Evolutionary conservation across 2,329 filamentous ascomycete species (phyloP).

Genomic region (Fusarium compactum): DNA sequence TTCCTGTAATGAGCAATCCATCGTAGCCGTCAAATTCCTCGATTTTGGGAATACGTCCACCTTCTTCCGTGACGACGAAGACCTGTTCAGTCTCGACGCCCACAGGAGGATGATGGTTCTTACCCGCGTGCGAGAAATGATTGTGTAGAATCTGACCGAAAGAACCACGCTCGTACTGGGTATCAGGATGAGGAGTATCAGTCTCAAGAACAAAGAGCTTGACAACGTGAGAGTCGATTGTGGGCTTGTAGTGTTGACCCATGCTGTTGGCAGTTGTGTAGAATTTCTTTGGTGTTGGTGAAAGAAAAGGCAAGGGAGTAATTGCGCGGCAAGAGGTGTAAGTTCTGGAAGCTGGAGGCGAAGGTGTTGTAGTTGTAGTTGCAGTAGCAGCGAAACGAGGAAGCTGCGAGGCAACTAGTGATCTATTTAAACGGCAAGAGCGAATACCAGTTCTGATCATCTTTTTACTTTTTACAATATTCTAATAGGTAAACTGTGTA

Average conservation of each 20-base stretch:
- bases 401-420: not conserved
- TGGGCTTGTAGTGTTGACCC: conserved; percentile 46
- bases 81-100: conserved; percentile 66
- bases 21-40: conserved; percentile 72
- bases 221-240: conserved; percentile 46
- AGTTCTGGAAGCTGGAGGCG: not conserved
- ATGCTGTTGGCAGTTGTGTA: conserved; percentile 33
- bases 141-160: conserved; percentile 67
- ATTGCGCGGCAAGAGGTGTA: not conserved
- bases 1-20: conserved; percentile 79
- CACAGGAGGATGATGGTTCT: conserved; percentile 64
- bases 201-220: conserved; percentile 68
- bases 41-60: conserved; percentile 60
- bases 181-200: conserved; percentile 66
- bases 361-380: not conserved
- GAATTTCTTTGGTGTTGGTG: not conserved
- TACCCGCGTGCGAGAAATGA: conserved; percentile 64
- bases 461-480: conserved; percentile 8
- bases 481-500: conserved; percentile 1
- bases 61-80: conserved; percentile 64
- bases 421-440: conserved; percentile 15
- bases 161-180: conserved; percentile 60
- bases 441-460: conserved; percentile 25
- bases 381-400: not conserved
- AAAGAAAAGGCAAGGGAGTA: not conserved